phyloP scores from a whole-genome alignment of 768 basidiomycete genomes.

The Gymnopilus junonius region DNA sequence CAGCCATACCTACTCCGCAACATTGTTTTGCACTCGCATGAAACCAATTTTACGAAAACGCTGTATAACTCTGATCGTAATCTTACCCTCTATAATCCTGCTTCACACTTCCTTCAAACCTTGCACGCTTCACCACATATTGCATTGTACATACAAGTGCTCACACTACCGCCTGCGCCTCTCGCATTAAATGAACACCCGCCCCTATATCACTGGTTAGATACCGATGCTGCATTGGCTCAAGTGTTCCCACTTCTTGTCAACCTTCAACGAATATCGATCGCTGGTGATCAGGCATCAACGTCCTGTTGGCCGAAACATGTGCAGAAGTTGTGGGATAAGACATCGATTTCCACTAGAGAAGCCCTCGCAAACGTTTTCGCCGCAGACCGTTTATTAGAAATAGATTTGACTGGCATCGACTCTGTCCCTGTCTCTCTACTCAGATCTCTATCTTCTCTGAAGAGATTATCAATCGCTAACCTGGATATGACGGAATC shows the following conservation, averaged over 20 bases:
- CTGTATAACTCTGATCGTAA: too few relatives aligned
- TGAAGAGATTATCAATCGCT: neutral
- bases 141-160: neutral
- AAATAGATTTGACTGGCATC: neutral
- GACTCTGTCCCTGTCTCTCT: neutral
- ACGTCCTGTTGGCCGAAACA: neutral
- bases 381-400: neutral
- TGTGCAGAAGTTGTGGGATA: neutral
- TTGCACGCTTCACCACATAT: neutral
- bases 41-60: neutral
- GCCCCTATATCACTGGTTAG: neutral
- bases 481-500: neutral
- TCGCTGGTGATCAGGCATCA: neutral
- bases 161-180: neutral
- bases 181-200: too few relatives aligned
- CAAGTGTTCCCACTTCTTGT: neutral
- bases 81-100: neutral
- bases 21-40: neutral
- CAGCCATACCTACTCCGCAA: neutral
- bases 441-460: neutral
- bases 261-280: neutral
- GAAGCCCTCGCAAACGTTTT: neutral
- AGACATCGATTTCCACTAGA: neutral
- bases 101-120: neutral
- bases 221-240: neutral